Evolutionary conservation across 2,329 filamentous ascomycete genomes (phyloP).

Genomic region (Colletotrichum sp.): DNA sequence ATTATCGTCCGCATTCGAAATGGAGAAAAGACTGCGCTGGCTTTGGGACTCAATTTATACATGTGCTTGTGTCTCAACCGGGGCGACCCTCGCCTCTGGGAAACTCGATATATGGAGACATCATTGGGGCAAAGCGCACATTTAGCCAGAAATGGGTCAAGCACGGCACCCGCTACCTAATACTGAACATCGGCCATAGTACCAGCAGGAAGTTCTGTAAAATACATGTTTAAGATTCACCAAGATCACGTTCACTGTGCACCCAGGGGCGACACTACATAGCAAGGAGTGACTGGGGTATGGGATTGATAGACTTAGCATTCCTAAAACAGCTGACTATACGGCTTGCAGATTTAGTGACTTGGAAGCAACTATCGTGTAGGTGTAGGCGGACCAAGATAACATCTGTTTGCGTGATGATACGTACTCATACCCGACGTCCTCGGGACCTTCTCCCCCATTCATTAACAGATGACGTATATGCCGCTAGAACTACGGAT

Average conservation of each 20-base stretch:
- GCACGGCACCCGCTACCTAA: background rate
- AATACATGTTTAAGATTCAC: fast-evolving
- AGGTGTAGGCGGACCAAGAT: background rate
- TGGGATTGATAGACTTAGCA: background rate
- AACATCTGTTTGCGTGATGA: background rate
- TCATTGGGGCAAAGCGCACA: background rate
- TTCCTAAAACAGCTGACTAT: fast-evolving
- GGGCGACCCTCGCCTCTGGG: background rate
- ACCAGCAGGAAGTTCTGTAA: background rate
- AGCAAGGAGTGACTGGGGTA: background rate
- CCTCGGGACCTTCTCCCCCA: fast-evolving
- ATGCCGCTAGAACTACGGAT: background rate
- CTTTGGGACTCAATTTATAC: background rate
- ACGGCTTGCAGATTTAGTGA: background rate
- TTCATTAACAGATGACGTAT: background rate
- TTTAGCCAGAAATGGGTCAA: background rate
- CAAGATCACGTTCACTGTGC: background rate
- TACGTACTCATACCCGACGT: background rate
- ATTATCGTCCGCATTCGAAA: background rate
- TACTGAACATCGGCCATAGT: background rate
- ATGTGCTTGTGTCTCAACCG: background rate
- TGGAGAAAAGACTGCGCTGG: background rate
- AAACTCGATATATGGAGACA: background rate
- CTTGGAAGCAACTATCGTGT: background rate
- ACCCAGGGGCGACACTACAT: background rate